Base-by-base conservation (phyloP, 2,329 filamentous ascomycete species). In the Fusarium annulatum region DNA sequence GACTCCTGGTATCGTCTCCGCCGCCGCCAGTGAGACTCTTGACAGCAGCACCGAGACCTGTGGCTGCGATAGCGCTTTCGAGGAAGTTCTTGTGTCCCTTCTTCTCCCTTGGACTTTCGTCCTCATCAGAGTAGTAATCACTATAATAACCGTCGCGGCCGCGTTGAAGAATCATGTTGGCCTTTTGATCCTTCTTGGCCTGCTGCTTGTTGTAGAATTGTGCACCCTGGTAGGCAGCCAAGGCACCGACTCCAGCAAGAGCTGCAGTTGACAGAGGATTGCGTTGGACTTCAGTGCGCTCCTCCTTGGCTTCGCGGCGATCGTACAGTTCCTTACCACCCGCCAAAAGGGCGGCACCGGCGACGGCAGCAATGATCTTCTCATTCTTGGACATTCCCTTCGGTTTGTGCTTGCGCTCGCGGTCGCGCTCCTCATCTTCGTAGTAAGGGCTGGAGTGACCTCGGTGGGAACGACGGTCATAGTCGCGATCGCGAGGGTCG, bases 251-350 rank as follows among this genome's bases (percentile, higher is more conserved):
- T 23, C 90, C 90, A 28, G 89, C 90, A 10, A 92, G 83, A 28
- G 90, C 90, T 38, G 88, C 89, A 16, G 89, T 88, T 34, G 87
- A 86, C 21, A 91, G 83, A 28, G 88, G 78, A 76, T 91, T 92
- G 71, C 90, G 88, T 49, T 90, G 84, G 36, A 90, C 81, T 1
- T 88, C 84, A 59, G 73, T 76, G 62, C 85, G 83, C 7, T 88
- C 85, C 62, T 86, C 80, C 73, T 85, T 87, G 69, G 86, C 89
- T 76, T 91, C 88, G 73, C 84, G 87, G 68, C 90, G 89, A 76
- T 92, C 90, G 79, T 87, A 92, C 9, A 92, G 81, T 79, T 92
- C 90, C 81, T 92, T 92, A 57, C 89, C 89, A 57, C 90, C 90
- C 15, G 89, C 88, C n/a, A 89, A 88, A 28, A 92, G 81, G 38